Percentiles rank a stretch among this genome's conserved stretches.
Evolutionary conservation across 169 alveolate genomes (phyloP).

Genomic region (Eimeria mitis): DNA sequence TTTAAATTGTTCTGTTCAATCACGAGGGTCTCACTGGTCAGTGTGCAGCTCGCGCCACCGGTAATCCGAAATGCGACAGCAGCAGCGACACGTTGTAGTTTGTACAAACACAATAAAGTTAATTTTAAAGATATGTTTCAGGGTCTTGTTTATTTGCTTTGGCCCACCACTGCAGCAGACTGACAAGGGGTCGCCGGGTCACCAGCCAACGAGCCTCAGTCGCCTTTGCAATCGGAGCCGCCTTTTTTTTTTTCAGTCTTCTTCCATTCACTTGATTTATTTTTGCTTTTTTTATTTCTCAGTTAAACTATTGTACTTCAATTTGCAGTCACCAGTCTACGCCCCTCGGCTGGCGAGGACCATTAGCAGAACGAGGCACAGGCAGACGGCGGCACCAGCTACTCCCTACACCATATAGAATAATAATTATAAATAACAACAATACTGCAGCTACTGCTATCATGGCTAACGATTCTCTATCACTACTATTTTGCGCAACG

Average conservation of each 20-base stretch:
- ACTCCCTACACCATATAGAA: no score
- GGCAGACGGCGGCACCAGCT: no score
- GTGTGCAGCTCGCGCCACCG: slow-evolving; percentile 2
- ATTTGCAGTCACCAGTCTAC: background rate
- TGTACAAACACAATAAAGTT: background rate
- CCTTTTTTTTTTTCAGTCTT: no score
- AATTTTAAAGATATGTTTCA: background rate
- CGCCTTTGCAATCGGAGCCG: background rate
- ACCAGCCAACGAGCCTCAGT: background rate
- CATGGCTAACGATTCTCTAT: no score
- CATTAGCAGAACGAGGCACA: background rate
- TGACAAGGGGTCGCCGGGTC: background rate
- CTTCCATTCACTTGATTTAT: no score
- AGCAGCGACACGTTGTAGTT: background rate
- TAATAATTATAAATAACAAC: no score
- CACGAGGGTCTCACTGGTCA: background rate
- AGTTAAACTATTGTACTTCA: background rate
- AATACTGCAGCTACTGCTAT: no score
- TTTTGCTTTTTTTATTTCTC: no score
- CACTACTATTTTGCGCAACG: no score
- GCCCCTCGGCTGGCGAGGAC: background rate
- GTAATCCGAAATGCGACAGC: background rate
- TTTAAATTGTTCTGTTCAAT: background rate
- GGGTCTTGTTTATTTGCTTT: background rate
- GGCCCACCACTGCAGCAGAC: background rate